Base-by-base conservation (phyloP, 192 early-diverging fungal species). In the Mortierella claussenii region DNA sequence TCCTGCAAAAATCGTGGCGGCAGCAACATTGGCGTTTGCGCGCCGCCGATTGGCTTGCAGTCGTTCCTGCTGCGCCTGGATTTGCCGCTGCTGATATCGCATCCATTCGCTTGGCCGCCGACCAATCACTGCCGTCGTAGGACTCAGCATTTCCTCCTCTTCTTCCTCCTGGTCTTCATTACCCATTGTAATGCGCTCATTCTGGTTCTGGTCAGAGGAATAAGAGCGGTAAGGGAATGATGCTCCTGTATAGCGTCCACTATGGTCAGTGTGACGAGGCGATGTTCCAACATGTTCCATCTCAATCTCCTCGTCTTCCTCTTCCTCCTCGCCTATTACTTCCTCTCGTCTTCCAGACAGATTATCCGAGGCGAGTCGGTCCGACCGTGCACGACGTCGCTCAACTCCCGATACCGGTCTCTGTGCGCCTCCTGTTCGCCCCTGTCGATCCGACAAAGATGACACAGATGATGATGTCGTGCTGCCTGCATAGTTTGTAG, bases 41-140 rank as follows among this genome's bases (percentile, higher is more conserved):
- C 46, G 43, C 12, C 26, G 31, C 23, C 58, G 57, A 8, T 67
- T 52, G 11, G 55, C 43, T 32, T 66, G 73, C 30, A 47, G 50
- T 27, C 42, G 54, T 13, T 65, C 55, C 12, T 75, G 71, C 12
- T 74, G 61, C 17, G 62, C 70, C 27, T 74, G 70, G 1, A 65
- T 34, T 30, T 75, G 71, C 23, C 65, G 73, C 40, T 67, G 73
- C 21, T 76, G 73, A 27, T 76, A 62, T 34, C 62, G 56, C 73
- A 76, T 76, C 64, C 64, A 67, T 20, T 76, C 73, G 28, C 73
- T 76, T 34, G 73, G 73, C 10, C 73, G 56, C n/a, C 73, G 64
- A 21, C 73, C 73, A 17, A 76, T 76, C 3, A 76, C 64, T 2
- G 73, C 73, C 3, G 73, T 67, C 1, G 64, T 56, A 1, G 73